Base-by-base conservation (phyloP, 768 basidiomycete species). In the Pleurotus salmoneostramineus region DNA sequence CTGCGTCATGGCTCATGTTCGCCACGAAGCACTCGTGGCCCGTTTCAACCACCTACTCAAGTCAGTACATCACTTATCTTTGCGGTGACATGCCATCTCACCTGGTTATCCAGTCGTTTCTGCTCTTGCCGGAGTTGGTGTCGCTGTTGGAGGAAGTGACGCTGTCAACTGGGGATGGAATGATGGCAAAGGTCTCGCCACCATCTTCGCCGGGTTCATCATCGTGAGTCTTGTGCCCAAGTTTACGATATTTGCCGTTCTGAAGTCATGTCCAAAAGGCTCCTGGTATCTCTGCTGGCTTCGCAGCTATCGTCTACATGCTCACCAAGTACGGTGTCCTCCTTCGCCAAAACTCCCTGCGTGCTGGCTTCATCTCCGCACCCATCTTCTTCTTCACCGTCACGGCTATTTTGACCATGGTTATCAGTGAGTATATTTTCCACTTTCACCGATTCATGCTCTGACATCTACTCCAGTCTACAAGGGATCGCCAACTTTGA, bases 151-250 rank as follows among this genome's bases (percentile, higher is more conserved):
- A 36, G 68, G 68, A 7, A 46, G 42, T 43, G 63, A 67, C 33
- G 63, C 68, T 7, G 65, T 66, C 2, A 56, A 59, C 21, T 69
- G 68, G 68, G 68, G 68, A 10, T 69, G 66, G 68, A 67, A 69
- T 31, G 55, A 54, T 45, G 68, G 64, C 4, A 69, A 69, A 55
- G 68, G 68, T 57, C 43, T 69, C 17, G 66, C 63, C 1, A 65
- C 66, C n/a, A 69, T 67, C 57, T 69, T 67, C 51, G 60, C 68
- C 15, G 66, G 68, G 7, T 61, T 67, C 21, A 32, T 62, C 27
- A 63, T 69, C 32, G 68, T 67, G 47, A 15, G 59, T 58, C n/a
- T n/a, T n/a, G n/a, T n/a, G n/a, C n/a, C n/a, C n/a, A n/a, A n/a
- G n/a, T n/a, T n/a, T n/a, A n/a, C n/a, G n/a, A n/a, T n/a, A n/a